These are phyloP conservation scores for Lavandula angustifolia DNA, from an alignment of 257 asterid genomes.

Conservation along the genomic window DNA sequence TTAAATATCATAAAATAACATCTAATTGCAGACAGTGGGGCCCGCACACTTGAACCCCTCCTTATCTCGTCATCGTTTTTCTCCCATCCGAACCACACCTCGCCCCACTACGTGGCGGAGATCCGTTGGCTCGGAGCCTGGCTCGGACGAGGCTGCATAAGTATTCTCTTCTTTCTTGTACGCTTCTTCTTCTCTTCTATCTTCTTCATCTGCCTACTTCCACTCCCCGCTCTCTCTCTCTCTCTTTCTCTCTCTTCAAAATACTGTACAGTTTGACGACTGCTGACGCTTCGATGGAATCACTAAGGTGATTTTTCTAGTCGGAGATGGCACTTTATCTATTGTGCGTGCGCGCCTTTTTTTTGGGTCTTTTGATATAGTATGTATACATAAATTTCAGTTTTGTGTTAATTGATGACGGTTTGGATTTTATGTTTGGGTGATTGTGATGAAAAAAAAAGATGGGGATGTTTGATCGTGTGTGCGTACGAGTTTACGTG, in stretches of 20 bases:
- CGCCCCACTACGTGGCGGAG: slow-evolving; percentile 41
- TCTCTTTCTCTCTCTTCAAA: slow-evolving; percentile 6
- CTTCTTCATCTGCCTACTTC: slow-evolving; percentile 31
- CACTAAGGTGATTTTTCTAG: slow-evolving; percentile 17
- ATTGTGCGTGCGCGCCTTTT: neutral
- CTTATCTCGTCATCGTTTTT: slow-evolving; percentile 31
- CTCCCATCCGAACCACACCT: slow-evolving; percentile 28
- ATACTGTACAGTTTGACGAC: slow-evolving; percentile 8
- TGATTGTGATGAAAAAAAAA: slow-evolving; percentile 2
- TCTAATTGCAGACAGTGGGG: slow-evolving; percentile 27
- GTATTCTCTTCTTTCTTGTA: slow-evolving; percentile 28
- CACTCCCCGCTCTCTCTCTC: slow-evolving; percentile 16
- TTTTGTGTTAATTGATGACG: slow-evolving; percentile 7
- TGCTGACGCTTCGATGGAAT: slow-evolving; percentile 24
- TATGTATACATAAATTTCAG: no score
- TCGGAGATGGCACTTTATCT: neutral
- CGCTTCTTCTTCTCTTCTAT: slow-evolving; percentile 35
- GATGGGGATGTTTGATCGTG: slow-evolving; percentile 25
- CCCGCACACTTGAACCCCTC: slow-evolving; percentile 24
- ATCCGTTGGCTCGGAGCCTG: slow-evolving; percentile 43
- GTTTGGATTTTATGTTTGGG: slow-evolving; percentile 16
- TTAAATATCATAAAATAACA: neutral
- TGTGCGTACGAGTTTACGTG: slow-evolving; percentile 4
- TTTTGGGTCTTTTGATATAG: neutral
- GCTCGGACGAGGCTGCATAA: slow-evolving; percentile 34